Percentiles rank a stretch among this genome's conserved stretches.
phyloP scores from a whole-genome alignment of 2,329 filamentous ascomycete genomes.

The Pestalotiopsis sp. region DNA sequence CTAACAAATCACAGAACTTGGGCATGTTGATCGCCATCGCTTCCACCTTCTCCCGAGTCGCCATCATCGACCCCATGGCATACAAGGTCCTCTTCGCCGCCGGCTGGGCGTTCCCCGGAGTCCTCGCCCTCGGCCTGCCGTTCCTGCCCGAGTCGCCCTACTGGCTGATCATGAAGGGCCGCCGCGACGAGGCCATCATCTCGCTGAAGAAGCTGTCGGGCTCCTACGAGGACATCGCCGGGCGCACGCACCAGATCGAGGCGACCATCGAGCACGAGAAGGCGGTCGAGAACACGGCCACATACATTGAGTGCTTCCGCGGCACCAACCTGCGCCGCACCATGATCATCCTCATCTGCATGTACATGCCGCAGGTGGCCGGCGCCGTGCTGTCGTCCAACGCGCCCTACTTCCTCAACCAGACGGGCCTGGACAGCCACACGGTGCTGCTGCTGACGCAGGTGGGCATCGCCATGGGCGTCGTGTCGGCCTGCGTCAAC shows the following conservation, averaged over 20 bases:
- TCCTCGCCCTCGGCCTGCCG: constrained; percentile 20
- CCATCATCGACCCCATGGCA: constrained; percentile 20
- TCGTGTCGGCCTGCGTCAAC: constrained; percentile 21
- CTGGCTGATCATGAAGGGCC: constrained; percentile 35
- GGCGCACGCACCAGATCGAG: constrained; percentile 8
- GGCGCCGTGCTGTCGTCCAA: constrained; percentile 24
- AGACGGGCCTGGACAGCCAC: constrained; percentile 21
- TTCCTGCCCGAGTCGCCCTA: constrained; percentile 39
- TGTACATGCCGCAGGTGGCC: constrained; percentile 21
- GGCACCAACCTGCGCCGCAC: constrained; percentile 21
- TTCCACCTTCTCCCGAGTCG: constrained; percentile 18
- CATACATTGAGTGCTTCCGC: constrained; percentile 14
- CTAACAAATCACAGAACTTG: neutral
- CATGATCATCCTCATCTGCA: constrained; percentile 21
- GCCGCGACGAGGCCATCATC: constrained; percentile 31
- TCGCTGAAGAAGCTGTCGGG: constrained; percentile 33
- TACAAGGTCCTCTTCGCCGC: constrained; percentile 19
- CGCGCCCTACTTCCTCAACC: constrained; percentile 27
- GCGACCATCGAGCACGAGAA: constrained; percentile 11
- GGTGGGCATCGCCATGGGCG: constrained; percentile 22
- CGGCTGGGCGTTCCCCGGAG: constrained; percentile 15
- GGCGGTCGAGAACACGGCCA: neutral
- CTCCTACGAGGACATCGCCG: constrained; percentile 1
- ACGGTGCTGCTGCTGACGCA: constrained; percentile 23
- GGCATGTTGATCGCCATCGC: constrained; percentile 15